Conservation (phyloP, 73 alveolate genomes). For the Tetrahymena malaccensis region DNA sequence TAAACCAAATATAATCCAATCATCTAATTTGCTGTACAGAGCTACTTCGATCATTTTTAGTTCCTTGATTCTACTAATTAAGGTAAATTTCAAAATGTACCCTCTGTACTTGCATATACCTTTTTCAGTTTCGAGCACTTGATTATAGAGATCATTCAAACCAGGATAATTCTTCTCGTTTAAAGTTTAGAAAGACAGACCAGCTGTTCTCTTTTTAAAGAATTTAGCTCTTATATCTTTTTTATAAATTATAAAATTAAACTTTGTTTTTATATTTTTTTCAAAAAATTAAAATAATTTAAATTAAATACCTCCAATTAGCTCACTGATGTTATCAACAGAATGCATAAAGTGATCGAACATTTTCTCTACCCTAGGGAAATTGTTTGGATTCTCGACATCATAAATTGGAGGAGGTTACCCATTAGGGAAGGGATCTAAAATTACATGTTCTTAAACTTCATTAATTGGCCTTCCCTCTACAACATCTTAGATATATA, state of each 20-base stretch:
- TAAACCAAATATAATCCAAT: neutral
- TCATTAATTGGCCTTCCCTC: neutral
- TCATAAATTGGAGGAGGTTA: neutral
- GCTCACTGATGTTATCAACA: neutral
- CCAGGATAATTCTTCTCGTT: neutral
- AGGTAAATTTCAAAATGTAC: neutral
- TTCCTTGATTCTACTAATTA: neutral
- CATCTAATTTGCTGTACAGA: neutral
- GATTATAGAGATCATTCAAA: neutral
- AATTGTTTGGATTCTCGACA: neutral
- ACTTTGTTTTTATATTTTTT: too few relatives aligned
- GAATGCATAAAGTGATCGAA: neutral
- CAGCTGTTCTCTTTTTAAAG: neutral
- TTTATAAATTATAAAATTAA: neutral
- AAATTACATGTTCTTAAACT: neutral
- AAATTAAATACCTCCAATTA: neutral
- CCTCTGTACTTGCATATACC: neutral
- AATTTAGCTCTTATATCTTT: neutral
- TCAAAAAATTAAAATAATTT: too few relatives aligned
- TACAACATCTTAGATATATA: neutral
- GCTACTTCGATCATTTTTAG: neutral
- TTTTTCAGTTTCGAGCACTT: neutral
- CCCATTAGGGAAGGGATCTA: neutral
- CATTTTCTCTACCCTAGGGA: neutral
- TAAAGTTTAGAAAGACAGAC: neutral